Evolutionary conservation across 345 rosid genomes (phyloP).

Genomic region (Hibiscus trionum): DNA sequence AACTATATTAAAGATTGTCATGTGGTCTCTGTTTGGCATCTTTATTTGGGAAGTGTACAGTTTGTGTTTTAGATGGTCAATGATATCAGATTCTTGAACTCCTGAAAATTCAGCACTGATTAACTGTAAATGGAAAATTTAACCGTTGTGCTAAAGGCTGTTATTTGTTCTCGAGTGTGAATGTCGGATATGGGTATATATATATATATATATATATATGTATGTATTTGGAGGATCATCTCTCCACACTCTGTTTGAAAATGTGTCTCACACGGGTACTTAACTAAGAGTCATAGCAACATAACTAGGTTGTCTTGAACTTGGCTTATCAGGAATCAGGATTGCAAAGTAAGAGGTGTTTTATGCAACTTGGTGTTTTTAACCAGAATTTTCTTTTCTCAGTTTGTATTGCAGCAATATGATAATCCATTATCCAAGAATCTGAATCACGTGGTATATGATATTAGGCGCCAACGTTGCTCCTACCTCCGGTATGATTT

Average conservation of each 20-base stretch:
- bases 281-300: not conserved
- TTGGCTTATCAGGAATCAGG: not conserved
- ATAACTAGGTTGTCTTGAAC: not conserved
- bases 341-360: not conserved
- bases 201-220: too few relatives aligned
- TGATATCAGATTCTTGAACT: not conserved
- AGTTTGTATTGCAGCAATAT: conserved; percentile 72
- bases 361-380: not conserved
- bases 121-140: not conserved
- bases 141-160: too few relatives aligned
- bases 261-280: too few relatives aligned
- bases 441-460: conserved; percentile 72
- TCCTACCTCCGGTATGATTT: conserved; percentile 72
- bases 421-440: conserved; percentile 83
- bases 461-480: conserved; percentile 80
- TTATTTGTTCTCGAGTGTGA: too few relatives aligned
- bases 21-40: not conserved
- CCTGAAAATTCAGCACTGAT: not conserved
- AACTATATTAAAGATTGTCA: not conserved
- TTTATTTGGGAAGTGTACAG: not conserved
- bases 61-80: not conserved
- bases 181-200: too few relatives aligned
- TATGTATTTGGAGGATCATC: too few relatives aligned
- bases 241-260: too few relatives aligned
- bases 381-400: conserved; percentile 9